These are phyloP conservation scores for Solanum hybrid DNA, from an alignment of 305 asterid species.

Conservation along the genomic window DNA sequence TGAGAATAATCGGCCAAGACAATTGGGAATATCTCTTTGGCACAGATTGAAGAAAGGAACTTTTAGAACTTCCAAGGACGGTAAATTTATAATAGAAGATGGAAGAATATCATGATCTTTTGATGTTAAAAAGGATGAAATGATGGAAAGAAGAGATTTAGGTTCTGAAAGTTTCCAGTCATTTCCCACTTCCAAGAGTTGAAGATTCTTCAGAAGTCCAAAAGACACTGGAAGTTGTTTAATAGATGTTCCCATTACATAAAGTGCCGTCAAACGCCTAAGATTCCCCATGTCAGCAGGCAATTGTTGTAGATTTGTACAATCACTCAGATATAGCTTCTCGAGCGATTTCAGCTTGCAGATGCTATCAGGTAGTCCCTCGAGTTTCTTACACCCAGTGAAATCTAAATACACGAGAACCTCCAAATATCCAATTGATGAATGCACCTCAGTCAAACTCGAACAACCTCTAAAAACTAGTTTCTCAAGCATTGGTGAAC, in stretches of 20 bases:
- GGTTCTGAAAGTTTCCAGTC: background rate
- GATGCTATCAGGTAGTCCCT: background rate
- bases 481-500: background rate
- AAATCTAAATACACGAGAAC: background rate
- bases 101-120: background rate
- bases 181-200: background rate
- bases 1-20: background rate
- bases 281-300: background rate
- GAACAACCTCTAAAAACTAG: background rate
- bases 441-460: background rate
- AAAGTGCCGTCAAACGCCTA: background rate
- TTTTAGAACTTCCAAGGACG: background rate
- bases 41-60: background rate
- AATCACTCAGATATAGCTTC: background rate
- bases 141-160: background rate
- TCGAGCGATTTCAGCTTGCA: background rate
- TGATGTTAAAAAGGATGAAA: background rate
- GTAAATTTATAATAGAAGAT: background rate
- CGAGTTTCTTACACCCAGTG: background rate
- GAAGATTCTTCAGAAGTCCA: background rate
- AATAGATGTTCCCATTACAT: background rate
- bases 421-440: background rate
- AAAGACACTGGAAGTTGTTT: background rate
- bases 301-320: background rate
- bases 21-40: background rate